Evolutionary conservation across 164 flowering plant genomes (phyloP).

Genomic region (Piper betle): DNA sequence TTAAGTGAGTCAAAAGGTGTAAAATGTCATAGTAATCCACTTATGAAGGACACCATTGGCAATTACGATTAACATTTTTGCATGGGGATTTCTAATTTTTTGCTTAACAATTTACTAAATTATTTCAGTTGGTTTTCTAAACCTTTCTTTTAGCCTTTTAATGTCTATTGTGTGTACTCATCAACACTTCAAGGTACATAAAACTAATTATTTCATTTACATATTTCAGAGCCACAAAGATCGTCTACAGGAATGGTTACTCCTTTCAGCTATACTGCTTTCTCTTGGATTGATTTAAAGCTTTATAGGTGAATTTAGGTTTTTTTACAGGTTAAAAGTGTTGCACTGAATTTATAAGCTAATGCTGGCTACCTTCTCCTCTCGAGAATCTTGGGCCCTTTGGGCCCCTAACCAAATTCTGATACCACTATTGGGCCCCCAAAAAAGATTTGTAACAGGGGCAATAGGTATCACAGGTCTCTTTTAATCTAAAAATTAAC

Average conservation of each 20-base stretch:
- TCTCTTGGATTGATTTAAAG: constrained; percentile 31
- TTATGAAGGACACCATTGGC: too few species aligned
- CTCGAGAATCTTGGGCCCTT: too few species aligned
- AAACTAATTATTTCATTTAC: background rate
- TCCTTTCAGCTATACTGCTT: constrained; percentile 24
- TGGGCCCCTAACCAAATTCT: too few species aligned
- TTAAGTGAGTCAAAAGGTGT: too few species aligned
- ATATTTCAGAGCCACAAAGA: constrained; percentile 41
- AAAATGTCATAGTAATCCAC: too few species aligned
- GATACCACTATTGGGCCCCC: too few species aligned
- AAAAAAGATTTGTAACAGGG: too few species aligned
- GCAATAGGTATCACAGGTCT: too few species aligned
- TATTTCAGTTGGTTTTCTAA: background rate
- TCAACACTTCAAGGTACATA: background rate
- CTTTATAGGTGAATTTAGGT: constrained; percentile 29
- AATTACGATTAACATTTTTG: too few species aligned
- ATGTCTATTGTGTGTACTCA: background rate
- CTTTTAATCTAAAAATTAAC: too few species aligned
- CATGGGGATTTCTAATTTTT: background rate
- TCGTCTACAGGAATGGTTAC: constrained; percentile 36
- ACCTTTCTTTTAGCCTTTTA: background rate
- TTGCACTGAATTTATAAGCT: background rate
- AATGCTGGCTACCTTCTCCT: constrained; percentile 5
- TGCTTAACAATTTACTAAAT: too few species aligned
- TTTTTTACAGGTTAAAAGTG: background rate